Evolutionary conservation across 1,139 yeast species (phyloP), one percentile per base, ranked within the genome.

Genomic region (Geotrichum aggregatum): DNA sequence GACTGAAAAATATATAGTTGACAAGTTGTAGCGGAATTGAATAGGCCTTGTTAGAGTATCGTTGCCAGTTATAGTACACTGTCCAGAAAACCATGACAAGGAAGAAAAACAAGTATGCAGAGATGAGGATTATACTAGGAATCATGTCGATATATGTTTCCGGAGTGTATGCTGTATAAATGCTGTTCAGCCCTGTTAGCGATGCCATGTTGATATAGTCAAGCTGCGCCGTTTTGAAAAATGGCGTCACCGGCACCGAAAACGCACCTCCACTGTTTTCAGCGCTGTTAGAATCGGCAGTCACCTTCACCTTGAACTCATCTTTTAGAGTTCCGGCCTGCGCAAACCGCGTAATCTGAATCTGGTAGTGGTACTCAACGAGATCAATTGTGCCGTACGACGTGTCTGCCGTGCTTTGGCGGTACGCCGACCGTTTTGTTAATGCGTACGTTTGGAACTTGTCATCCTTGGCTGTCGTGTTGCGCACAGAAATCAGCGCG

Each of bases 171-270:
- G 49, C 33, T 11, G 24, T 13, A 39, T 49, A 49, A n/a, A 52
- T 43, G 10, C 30, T 14, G 10, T 48, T 45, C 16, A 33, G 28
- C 1, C 36, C 38, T 3, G 49, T 43, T 8, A 53, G 34, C 3
- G 56, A 38, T 11, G 56, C 56, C 26, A 50, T n/a, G 34, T 42
- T 49, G 19, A 53, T 21, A 18, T 28, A 53, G 36, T 43, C 53
- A 1, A 13, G 19, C 4, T 38, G 16, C 33, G 41, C 21, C 10
- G 53, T 33, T 18, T 34, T 40, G 47, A 49, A 53, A 13, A 49
- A 19, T 1, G 56, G 56, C 2, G 56, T 53, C 30, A 49, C 21
- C 2, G 56, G 56, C 13, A 53, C 33, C 4, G 42, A 21, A 6
- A 41, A 26, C 33, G 40, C 46, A 11, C 31, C 22, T 3, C 44